Percentiles rank a stretch among this genome's conserved stretches.
These are phyloP conservation scores for Pleurotus platypus DNA, from an alignment of 768 basidiomycete species.

Conservation along the genomic window DNA sequence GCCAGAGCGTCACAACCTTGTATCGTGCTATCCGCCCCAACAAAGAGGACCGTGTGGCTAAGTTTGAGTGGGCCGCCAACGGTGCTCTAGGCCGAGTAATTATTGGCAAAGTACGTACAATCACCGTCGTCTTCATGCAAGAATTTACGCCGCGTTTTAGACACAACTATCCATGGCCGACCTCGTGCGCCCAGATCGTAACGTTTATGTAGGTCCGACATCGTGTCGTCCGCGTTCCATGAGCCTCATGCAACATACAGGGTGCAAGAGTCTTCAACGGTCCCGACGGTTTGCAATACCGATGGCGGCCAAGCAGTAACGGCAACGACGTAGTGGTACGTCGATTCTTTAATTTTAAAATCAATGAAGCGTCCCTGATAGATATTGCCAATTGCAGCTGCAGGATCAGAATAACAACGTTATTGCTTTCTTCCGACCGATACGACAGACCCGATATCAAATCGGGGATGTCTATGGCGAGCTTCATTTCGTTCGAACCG, in stretches of 20 bases:
- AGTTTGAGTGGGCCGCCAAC: constrained; percentile 81
- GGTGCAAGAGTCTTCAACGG: constrained; percentile 72
- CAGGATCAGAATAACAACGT: constrained; percentile 65
- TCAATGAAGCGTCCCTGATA: constrained; percentile 12
- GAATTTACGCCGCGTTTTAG: constrained; percentile 35
- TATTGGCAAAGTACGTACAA: constrained; percentile 68
- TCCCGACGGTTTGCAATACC: constrained; percentile 77
- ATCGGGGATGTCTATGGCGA: constrained; percentile 86
- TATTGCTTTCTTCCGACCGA: constrained; percentile 80
- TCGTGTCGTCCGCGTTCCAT: constrained; percentile 9
- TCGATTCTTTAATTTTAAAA: constrained; percentile 15
- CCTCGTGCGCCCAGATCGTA: constrained; percentile 68
- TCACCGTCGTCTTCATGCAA: constrained; percentile 15
- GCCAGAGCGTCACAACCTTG: constrained; percentile 72
- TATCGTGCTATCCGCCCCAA: constrained; percentile 80
- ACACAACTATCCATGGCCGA: constrained; percentile 80
- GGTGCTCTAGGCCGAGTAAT: constrained; percentile 82
- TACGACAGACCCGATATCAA: constrained; percentile 75
- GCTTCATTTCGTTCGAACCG: constrained; percentile 75
- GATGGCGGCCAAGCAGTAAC: constrained; percentile 70
- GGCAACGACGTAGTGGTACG: constrained; percentile 60
- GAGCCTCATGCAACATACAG: constrained; percentile 27
- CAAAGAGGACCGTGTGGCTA: constrained; percentile 86
- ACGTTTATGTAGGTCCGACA: constrained; percentile 47
- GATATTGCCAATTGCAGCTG: constrained; percentile 43